Base-by-base conservation (phyloP, 148 eudicot genomes). In the Rhododendron molle region DNA sequence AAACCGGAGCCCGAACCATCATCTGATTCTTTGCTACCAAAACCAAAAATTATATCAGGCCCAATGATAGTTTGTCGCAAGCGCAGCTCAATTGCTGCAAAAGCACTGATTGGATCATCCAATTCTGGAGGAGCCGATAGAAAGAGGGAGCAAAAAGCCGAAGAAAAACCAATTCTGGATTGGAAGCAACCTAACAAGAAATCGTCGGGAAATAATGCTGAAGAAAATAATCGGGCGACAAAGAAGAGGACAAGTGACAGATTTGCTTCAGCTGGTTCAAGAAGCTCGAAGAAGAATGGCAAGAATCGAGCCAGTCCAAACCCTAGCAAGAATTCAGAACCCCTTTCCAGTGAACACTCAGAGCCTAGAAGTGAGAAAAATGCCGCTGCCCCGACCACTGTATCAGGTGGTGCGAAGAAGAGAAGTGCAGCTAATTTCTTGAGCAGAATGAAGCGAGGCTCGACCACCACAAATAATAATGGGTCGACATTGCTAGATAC, bases 221-320 rank as follows among this genome's bases (percentile, higher is more conserved):
- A 88, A 23, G 88, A 87, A 71, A 71, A 71, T 50, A 56, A 34
- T 34, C 84, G 83, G 60, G 87, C 88, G 81, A 93, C 92, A 4
- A 94, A 90, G 90, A 93, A 91, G 82, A 86, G 92, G 76, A 77
- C 93, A 4, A 87, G 91, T 46, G 94, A 92, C 71, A 83, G 88
- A 44, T 81, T 83, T 21, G 86, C 86, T 73, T 73, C 76, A 13
- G 18, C 86, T 36, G 50, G 60, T 71, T 85, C 89, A 5, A 81
- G 86, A 69, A 90, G 83, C 89, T 80, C 89, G 26, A 92, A 87
- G 88, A 93, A 87, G 69, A 88, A 88, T 38, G 74, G 83, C 80
- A 85, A 88, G 74, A 85, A 32, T 77, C 81, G 28, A 23, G 20
- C 85, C 47, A 85, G 36, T 16, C 34, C 73, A 49, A 77, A 71